Percentiles rank a stretch among this genome's conserved stretches.
These are phyloP conservation scores for Leishmania amazonensis DNA, from an alignment of 208 protist genomes.

Conservation along the genomic window DNA sequence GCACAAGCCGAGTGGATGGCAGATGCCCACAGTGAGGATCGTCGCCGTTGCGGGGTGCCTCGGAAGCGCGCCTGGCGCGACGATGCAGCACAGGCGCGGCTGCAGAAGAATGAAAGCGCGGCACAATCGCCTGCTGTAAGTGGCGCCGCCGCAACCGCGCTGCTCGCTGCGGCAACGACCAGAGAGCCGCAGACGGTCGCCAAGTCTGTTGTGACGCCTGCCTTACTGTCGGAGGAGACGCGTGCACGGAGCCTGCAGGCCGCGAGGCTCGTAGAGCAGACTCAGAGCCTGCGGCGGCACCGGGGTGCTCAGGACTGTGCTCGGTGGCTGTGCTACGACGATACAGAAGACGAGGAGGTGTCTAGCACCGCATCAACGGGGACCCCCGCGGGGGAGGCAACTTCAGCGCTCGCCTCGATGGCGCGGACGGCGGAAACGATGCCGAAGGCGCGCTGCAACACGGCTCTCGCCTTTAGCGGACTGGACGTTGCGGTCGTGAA, in stretches of 20 bases:
- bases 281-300: neutral
- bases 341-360: constrained; percentile 2
- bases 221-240: constrained; percentile 7
- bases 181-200: neutral
- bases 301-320: neutral
- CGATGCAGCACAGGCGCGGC: neutral
- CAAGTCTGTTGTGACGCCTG: constrained; percentile 2
- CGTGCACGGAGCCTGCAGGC: neutral
- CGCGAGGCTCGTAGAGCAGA: neutral
- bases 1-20: neutral
- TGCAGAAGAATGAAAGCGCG: neutral
- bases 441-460: constrained; percentile 12
- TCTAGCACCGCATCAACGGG: neutral
- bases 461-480: constrained; percentile 29
- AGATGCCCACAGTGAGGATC: neutral
- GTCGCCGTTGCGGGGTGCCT: neutral
- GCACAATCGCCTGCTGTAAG: neutral
- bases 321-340: constrained; percentile 16
- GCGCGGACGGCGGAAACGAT: neutral
- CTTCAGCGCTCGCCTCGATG: neutral
- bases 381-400: neutral
- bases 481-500: constrained; percentile 32
- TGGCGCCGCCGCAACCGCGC: neutral
- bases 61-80: constrained; percentile 11
- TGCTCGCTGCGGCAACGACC: neutral